Conservation (phyloP, 1,284 basidiomycete genomes). For the Boletus semigastroideus region DNA sequence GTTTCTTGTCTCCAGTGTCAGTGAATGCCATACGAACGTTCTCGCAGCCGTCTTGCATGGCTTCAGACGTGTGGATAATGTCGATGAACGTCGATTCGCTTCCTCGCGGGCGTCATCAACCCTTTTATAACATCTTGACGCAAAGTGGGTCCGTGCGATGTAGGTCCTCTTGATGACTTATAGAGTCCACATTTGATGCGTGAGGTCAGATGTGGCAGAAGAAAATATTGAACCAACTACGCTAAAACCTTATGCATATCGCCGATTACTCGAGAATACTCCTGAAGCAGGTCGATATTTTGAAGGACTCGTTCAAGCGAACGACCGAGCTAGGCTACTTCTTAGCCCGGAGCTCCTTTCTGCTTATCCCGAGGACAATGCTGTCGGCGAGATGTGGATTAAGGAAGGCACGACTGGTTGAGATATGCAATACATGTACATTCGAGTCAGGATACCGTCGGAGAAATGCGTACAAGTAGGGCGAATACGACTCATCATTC, state of each 20-base stretch:
- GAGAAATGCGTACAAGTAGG: background rate
- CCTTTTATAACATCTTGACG: slow-evolving; percentile 49
- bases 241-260: slow-evolving; percentile 24
- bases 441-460: no score
- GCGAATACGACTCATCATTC: background rate
- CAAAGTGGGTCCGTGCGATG: slow-evolving; percentile 44
- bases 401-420: slow-evolving; percentile 12
- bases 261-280: slow-evolving; percentile 24
- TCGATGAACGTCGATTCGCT: slow-evolving; percentile 45
- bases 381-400: slow-evolving; percentile 29
- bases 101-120: slow-evolving; percentile 44
- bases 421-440: background rate
- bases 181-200: slow-evolving; percentile 3
- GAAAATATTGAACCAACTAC: slow-evolving; percentile 38
- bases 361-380: slow-evolving; percentile 33
- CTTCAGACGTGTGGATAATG: slow-evolving; percentile 45
- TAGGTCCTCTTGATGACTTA: slow-evolving; percentile 24
- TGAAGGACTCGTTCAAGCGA: slow-evolving; percentile 28
- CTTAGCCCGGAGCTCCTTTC: slow-evolving; percentile 30
- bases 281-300: slow-evolving; percentile 35
- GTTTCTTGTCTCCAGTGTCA: slow-evolving; percentile 16
- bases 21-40: slow-evolving; percentile 4
- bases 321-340: slow-evolving; percentile 26
- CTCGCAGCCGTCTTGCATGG: slow-evolving; percentile 42
- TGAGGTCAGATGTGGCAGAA: slow-evolving; percentile 40